Evolutionary conservation across 805 yeast genomes (phyloP).

Genomic region (Yarrowia sp.): DNA sequence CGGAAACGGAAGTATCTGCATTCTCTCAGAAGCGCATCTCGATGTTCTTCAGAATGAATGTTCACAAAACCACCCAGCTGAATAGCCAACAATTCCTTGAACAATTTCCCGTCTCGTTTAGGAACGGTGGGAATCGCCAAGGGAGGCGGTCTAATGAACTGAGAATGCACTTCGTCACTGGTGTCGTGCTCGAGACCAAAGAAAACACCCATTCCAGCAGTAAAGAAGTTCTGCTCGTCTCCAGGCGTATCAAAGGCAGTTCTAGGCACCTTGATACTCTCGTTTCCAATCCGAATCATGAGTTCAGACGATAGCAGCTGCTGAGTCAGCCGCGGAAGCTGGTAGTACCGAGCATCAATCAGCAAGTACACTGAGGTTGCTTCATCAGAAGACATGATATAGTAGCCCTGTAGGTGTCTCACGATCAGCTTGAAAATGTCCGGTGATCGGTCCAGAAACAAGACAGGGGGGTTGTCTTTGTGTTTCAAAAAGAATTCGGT

Average conservation of each 20-base stretch:
- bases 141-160: conserved; percentile 79
- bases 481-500: conserved; percentile 64
- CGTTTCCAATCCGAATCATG: conserved; percentile 65
- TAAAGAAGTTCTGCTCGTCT: conserved; percentile 78
- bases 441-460: conserved; percentile 79
- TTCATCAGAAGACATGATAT: conserved; percentile 60
- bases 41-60: conserved; percentile 60
- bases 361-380: conserved; percentile 66
- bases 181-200: conserved; percentile 58
- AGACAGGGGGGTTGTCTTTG: conserved; percentile 48
- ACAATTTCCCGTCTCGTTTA: conserved; percentile 61
- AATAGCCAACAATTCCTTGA: conserved; percentile 60
- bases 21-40: conserved; percentile 67
- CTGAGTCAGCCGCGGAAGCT: conserved; percentile 62
- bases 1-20: conserved; percentile 78
- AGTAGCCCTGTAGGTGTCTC: conserved; percentile 74
- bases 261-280: conserved; percentile 65
- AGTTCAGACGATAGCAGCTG: conserved; percentile 61
- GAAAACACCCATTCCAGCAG: conserved; percentile 63
- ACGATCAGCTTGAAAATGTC: conserved; percentile 69
- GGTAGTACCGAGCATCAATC: conserved; percentile 76
- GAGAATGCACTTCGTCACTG: conserved; percentile 47
- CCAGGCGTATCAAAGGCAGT: conserved; percentile 64
- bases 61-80: conserved; percentile 62
- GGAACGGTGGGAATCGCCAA: conserved; percentile 62